Conservation (phyloP, 2,329 filamentous ascomycete species). For the Phaeosphaeriaceae sp. region DNA sequence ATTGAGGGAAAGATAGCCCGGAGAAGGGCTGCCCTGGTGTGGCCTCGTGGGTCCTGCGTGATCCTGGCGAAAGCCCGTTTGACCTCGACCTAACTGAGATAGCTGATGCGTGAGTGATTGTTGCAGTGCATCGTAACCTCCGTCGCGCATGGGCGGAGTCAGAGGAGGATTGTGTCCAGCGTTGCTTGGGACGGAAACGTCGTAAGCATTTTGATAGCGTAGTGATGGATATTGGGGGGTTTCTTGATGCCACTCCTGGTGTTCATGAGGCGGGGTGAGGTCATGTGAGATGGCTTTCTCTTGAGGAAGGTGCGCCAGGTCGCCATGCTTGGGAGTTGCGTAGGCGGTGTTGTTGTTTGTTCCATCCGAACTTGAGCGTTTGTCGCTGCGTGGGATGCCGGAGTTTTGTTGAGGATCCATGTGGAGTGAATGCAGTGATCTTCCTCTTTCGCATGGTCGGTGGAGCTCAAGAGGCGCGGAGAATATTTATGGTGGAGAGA, state of each 20-base stretch:
- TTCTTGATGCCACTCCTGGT: not conserved
- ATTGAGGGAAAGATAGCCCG: not conserved
- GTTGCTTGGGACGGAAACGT: not conserved
- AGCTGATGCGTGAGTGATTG: not conserved
- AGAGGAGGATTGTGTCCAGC: not conserved
- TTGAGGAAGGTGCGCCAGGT: not conserved
- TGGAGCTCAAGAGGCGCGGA: not conserved
- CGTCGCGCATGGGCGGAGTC: not conserved
- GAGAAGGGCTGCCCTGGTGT: not conserved
- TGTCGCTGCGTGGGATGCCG: slow-evolving; percentile 1
- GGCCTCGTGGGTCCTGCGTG: not conserved
- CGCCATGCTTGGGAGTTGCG: not conserved
- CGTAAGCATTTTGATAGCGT: not conserved
- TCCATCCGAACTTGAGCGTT: not conserved
- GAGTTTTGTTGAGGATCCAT: slow-evolving; percentile 1
- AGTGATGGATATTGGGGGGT: not conserved
- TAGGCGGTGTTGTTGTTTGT: not conserved
- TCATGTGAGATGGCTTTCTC: not conserved
- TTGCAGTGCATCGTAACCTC: not conserved
- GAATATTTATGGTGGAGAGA: not conserved
- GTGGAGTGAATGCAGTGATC: not conserved
- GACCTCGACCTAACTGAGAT: not conserved
- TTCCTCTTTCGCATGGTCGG: not conserved
- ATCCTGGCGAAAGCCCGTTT: not conserved
- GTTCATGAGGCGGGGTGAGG: not conserved